Conservation (phyloP, 345 rosid genomes). For the Excoecaria agallocha region DNA sequence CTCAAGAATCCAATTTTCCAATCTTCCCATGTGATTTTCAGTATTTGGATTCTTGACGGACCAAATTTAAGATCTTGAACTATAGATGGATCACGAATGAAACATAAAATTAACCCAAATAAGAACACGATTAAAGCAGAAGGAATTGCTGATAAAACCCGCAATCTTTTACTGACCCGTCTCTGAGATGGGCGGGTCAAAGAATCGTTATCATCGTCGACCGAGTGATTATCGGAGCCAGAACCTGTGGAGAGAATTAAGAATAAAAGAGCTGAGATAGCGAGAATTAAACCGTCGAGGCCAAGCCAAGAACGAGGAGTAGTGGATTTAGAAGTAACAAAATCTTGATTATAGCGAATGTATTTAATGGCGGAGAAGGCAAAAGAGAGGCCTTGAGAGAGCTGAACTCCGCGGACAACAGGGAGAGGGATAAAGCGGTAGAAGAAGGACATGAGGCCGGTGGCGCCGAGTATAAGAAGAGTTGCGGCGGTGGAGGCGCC, state of each 20-base stretch:
- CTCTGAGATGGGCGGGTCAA: conserved; percentile 14
- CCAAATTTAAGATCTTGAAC: conserved; percentile 35
- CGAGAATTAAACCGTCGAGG: conserved; percentile 68
- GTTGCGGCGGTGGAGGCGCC: conserved; percentile 15
- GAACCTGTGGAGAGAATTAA: conserved; percentile 65
- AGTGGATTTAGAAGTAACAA: conserved; percentile 56
- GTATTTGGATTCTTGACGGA: conserved; percentile 52
- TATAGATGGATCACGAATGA: conserved; percentile 12
- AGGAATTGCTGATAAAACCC: conserved; percentile 57
- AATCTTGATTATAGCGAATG: conserved; percentile 62
- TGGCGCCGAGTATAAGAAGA: conserved; percentile 14
- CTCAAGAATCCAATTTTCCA: conserved; percentile 79
- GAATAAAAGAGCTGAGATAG: conserved; percentile 55
- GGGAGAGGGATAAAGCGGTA: conserved; percentile 77
- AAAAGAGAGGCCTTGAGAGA: conserved; percentile 84
- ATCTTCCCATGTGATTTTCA: conserved; percentile 72
- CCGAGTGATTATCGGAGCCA: conserved; percentile 29
- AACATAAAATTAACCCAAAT: conserved; percentile 34
- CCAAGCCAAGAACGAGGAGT: conserved; percentile 69
- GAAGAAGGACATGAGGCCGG: conserved; percentile 28
- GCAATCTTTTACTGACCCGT: conserved; percentile 36
- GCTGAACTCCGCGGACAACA: conserved; percentile 93
- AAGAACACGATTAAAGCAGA: conserved; percentile 70
- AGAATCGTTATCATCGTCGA: background rate
- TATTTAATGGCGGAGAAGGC: conserved; percentile 88